A percentile compares a stretch with the other conserved stretches of the same genome.
phyloP scores from a whole-genome alignment of 495 filamentous ascomycete species.

The Umbilicaria muhlenbergii region DNA sequence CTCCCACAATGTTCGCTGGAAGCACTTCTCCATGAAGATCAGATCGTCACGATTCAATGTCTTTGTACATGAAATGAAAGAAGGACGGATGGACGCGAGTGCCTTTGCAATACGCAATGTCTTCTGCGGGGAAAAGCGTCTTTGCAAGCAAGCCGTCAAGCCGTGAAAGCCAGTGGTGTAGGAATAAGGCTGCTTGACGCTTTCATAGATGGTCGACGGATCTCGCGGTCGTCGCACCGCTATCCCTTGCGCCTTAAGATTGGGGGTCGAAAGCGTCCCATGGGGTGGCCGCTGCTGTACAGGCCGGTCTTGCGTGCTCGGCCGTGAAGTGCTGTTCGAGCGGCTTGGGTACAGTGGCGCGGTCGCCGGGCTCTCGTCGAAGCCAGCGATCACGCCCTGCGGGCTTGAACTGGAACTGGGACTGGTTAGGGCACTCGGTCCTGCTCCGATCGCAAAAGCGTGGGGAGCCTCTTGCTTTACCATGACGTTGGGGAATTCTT shows the following conservation, averaged over 20 bases:
- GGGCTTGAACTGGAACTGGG: slow-evolving; percentile 37
- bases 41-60: slow-evolving; percentile 73
- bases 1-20: slow-evolving; percentile 82
- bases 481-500: slow-evolving; percentile 16
- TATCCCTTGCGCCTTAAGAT: slow-evolving; percentile 24
- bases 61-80: slow-evolving; percentile 77
- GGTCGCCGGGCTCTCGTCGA: slow-evolving; percentile 20
- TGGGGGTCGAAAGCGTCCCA: slow-evolving; percentile 27
- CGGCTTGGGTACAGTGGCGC: slow-evolving; percentile 4
- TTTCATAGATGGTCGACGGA: slow-evolving; percentile 72
- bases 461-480: slow-evolving; percentile 37
- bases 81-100: slow-evolving; percentile 76
- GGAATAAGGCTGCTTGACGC: slow-evolving; percentile 75
- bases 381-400: slow-evolving; percentile 24
- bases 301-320: slow-evolving; percentile 14
- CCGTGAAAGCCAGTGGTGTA: slow-evolving; percentile 85
- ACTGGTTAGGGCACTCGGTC: slow-evolving; percentile 44
- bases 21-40: slow-evolving; percentile 93
- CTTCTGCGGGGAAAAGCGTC: slow-evolving; percentile 53
- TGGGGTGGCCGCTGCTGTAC: slow-evolving; percentile 23
- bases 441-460: slow-evolving; percentile 59
- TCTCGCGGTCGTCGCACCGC: slow-evolving; percentile 47
- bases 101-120: slow-evolving; percentile 69
- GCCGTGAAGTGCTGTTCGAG: slow-evolving; percentile 17
- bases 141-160: slow-evolving; percentile 64